Base-by-base conservation (phyloP, 345 rosid species). In the Syzygium oleosum region DNA sequence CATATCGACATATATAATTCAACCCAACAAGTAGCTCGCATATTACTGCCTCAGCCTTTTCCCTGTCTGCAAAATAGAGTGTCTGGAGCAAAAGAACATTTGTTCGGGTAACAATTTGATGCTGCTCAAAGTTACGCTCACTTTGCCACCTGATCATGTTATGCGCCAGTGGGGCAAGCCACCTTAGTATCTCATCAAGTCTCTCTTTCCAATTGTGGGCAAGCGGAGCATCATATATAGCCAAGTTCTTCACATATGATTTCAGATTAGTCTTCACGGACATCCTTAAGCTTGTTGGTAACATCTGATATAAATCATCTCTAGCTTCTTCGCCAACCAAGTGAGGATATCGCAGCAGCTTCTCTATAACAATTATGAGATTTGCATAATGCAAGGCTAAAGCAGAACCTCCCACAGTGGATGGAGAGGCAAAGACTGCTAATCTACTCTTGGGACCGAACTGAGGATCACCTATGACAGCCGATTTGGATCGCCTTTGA, bases 141-240 rank as follows among this genome's bases (percentile, higher is more conserved):
- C 98, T 95, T 87, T 98, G 99, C 99, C 98, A 96, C 58, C 97
- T 86, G 88, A 98, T 94, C 98, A 93, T 96, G 92, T 96, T 98
- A 90, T 96, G 99, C 6, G 99, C 99, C 52, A 98, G 91, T 0
- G 99, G 99, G 8, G 96, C 95, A 85, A 98, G 97, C 99, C 99
- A 98, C 58, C 90, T 89, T 4, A 98, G 92, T 86, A 94, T 96
- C 84, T 93, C 89, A 17, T 95, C 96, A 27, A 98, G 92, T 16
- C 94, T 94, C 78, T 96, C 98, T 91, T 94, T 98, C 99, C 99
- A 98, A 86, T 95, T 97, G 12, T 96, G 98, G 84, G 99, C 99
- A 27, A 98, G 92, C 3, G 98, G 97, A 86, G 99, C 99, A 87
- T 98, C 99, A 85, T 95, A 96, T 87, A 96, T 98, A 1, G 97